Percentiles rank a stretch among this genome's conserved stretches.
These are phyloP conservation scores for Scenedesmus sp. DNA, from an alignment of 163 green algal genomes.

Conservation along the genomic window DNA sequence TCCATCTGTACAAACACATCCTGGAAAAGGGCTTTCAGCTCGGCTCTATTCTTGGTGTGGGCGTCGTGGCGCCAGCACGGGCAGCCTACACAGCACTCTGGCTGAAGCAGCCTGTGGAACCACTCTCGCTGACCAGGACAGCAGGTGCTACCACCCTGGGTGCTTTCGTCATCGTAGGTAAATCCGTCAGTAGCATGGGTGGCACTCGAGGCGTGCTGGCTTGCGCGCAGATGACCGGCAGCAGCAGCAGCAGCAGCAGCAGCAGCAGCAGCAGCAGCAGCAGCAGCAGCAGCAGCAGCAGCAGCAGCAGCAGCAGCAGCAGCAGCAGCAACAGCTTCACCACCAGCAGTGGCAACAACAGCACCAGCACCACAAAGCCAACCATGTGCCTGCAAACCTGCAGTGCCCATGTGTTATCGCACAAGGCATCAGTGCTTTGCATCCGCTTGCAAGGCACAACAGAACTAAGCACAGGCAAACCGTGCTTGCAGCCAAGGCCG, in stretches of 20 bases:
- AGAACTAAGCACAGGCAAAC: too few species aligned
- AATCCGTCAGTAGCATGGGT: neutral
- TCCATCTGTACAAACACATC: constrained; percentile 50
- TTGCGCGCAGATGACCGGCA: neutral
- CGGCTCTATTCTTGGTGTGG: constrained; percentile 54
- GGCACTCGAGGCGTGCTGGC: neutral
- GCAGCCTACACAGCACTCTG: neutral
- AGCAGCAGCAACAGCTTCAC: too few species aligned
- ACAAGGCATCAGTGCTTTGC: too few species aligned
- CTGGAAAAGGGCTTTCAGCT: constrained; percentile 64
- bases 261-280: neutral
- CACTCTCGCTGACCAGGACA: neutral
- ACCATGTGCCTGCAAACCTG: neutral
- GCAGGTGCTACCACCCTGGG: neutral
- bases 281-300: neutral
- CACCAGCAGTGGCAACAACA: neutral
- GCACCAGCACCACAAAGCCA: neutral
- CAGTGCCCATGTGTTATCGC: too few species aligned
- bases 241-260: too few species aligned
- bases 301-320: too few species aligned
- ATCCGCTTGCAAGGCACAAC: too few species aligned
- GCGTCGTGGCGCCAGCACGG: constrained; percentile 31
- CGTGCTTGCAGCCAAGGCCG: too few species aligned
- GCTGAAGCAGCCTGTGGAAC: neutral
- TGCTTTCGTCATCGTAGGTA: neutral